phyloP scores from a whole-genome alignment of 31 red algal genomes.

The Endocladia muricata region DNA sequence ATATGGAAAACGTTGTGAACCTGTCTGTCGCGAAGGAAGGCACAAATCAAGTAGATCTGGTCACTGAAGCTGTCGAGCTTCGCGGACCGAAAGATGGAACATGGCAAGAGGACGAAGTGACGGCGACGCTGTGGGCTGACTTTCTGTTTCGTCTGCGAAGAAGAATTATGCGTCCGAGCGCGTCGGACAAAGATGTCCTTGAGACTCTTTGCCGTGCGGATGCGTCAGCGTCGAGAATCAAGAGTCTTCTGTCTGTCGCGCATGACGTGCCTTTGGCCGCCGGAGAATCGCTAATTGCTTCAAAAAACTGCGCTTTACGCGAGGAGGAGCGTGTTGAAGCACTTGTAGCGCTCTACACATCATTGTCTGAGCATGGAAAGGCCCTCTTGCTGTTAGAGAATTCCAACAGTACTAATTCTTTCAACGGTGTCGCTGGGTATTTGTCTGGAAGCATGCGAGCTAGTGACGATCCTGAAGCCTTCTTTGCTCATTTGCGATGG shows the following conservation, averaged over 20 bases:
- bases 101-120: constrained; percentile 48
- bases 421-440: constrained; percentile 60
- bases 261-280: constrained; percentile 40
- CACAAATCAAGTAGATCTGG: constrained; percentile 39
- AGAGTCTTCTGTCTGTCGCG: constrained; percentile 40
- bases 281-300: constrained; percentile 49
- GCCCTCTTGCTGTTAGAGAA: constrained; percentile 63
- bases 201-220: constrained; percentile 66
- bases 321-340: constrained; percentile 71
- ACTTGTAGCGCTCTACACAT: constrained; percentile 61
- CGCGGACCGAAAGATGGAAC: constrained; percentile 24
- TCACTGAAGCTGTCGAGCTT: constrained; percentile 69
- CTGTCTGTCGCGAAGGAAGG: constrained; percentile 32
- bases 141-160: constrained; percentile 66
- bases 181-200: constrained; percentile 58
- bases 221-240: constrained; percentile 51
- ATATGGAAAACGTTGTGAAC: constrained; percentile 70
- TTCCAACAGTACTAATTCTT: constrained; percentile 33
- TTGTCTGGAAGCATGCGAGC: constrained; percentile 46
- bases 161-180: constrained; percentile 53
- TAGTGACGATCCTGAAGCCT: constrained; percentile 35
- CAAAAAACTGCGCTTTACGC: constrained; percentile 30
- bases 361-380: constrained; percentile 51
- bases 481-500: constrained; percentile 63
- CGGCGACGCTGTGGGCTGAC: constrained; percentile 78